Conservation (phyloP, 2,329 filamentous ascomycete genomes). For the Exophiala aquamarina region DNA sequence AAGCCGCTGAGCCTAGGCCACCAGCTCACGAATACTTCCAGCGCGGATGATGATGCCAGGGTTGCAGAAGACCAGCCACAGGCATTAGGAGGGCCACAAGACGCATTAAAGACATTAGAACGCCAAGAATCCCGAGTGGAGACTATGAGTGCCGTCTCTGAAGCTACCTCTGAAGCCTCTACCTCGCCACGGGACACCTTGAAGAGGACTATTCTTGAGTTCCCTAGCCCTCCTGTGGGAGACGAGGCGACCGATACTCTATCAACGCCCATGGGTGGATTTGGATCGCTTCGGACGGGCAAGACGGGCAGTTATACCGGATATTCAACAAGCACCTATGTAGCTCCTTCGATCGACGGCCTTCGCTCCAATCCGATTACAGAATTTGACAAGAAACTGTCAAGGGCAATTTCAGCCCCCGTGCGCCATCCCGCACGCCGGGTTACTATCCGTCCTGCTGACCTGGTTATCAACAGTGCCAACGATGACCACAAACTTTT, state of each 20-base stretch:
- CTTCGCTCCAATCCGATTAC: slow-evolving; percentile 24
- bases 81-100: slow-evolving; percentile 6
- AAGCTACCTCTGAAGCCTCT: slow-evolving; percentile 1
- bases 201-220: slow-evolving; percentile 19
- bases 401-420: slow-evolving; percentile 26
- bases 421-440: slow-evolving; percentile 22
- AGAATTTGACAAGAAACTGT: slow-evolving; percentile 19
- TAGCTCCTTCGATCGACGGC: slow-evolving; percentile 20
- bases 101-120: slow-evolving; percentile 21
- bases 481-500: slow-evolving; percentile 20
- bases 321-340: slow-evolving; percentile 11
- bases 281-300: slow-evolving; percentile 23
- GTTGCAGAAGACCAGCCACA: background rate
- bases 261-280: slow-evolving; percentile 23
- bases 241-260: slow-evolving; percentile 20
- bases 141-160: slow-evolving; percentile 2
- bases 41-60: slow-evolving; percentile 1
- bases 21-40: slow-evolving; percentile 3
- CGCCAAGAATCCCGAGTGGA: slow-evolving; percentile 2
- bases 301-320: slow-evolving; percentile 7
- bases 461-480: slow-evolving; percentile 23
- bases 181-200: slow-evolving; percentile 2
- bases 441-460: slow-evolving; percentile 27
- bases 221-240: slow-evolving; percentile 12
- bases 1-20: slow-evolving; percentile 1